Conservation (phyloP, 441 rosid species). For the Croton laevigatus region DNA sequence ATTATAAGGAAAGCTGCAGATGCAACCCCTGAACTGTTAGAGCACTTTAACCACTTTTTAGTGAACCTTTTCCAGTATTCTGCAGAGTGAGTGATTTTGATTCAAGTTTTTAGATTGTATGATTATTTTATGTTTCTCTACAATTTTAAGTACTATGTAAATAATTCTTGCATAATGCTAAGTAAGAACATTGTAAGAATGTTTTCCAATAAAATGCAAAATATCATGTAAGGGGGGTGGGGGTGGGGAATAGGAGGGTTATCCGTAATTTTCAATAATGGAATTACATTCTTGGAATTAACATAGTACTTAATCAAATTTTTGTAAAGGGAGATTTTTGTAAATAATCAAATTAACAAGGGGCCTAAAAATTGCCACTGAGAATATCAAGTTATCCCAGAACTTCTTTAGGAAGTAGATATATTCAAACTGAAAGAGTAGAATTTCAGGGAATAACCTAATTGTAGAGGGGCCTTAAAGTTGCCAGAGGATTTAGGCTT, state of each 20-base stretch:
- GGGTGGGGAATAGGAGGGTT: neutral
- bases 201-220: neutral
- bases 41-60: conserved; percentile 56
- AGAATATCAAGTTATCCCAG: too few relatives aligned
- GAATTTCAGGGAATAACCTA: too few relatives aligned
- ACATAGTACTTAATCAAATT: too few relatives aligned
- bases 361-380: neutral
- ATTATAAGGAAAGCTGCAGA: conserved; percentile 74
- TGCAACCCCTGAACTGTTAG: conserved; percentile 59
- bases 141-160: neutral
- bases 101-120: conserved; percentile 5
- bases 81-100: conserved; percentile 61
- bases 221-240: neutral
- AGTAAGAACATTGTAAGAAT: neutral
- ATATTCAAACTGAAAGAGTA: too few relatives aligned
- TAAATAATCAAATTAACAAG: neutral
- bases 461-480: neutral
- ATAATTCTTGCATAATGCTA: neutral
- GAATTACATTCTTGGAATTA: neutral
- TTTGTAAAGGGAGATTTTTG: too few relatives aligned
- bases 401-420: too few relatives aligned
- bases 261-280: neutral
- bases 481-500: neutral
- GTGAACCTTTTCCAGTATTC: conserved; percentile 53
- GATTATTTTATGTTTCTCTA: neutral